phyloP scores from a whole-genome alignment of 78 protist species.

The Dictyostelium purpureum region DNA sequence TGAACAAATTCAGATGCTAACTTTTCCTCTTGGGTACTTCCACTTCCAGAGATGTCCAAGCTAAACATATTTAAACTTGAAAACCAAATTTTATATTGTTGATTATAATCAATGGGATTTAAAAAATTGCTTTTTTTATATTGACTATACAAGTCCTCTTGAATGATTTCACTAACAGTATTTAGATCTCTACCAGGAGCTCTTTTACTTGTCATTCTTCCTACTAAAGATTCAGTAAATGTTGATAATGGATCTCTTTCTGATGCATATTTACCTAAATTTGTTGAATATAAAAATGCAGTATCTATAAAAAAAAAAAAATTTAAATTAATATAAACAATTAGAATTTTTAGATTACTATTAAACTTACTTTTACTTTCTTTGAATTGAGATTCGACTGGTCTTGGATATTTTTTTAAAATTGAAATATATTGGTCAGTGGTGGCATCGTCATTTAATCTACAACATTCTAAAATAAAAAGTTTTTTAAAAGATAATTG shows the following conservation, averaged over 20 bases:
- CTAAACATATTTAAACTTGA: neutral
- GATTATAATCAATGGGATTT: neutral
- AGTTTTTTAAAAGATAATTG: neutral
- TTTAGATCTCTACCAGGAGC: neutral
- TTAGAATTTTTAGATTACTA: too few relatives aligned
- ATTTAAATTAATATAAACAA: too few relatives aligned
- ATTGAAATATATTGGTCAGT: neutral
- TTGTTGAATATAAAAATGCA: neutral
- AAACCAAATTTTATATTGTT: conserved; percentile 3
- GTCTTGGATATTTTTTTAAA: neutral
- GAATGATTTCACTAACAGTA: neutral
- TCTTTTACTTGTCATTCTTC: neutral
- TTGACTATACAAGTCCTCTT: neutral
- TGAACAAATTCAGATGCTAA: neutral
- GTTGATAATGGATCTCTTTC: neutral
- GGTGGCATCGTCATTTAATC: neutral
- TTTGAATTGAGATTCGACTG: neutral
- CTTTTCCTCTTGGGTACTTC: neutral
- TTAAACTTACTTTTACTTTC: neutral
- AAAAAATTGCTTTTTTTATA: neutral
- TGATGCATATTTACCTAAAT: neutral
- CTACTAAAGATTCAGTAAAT: neutral
- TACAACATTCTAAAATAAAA: neutral
- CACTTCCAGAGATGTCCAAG: neutral
- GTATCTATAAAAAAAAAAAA: neutral